These are phyloP conservation scores for Vigna radiata DNA, from an alignment of 306 rosid species.

Conservation along the genomic window DNA sequence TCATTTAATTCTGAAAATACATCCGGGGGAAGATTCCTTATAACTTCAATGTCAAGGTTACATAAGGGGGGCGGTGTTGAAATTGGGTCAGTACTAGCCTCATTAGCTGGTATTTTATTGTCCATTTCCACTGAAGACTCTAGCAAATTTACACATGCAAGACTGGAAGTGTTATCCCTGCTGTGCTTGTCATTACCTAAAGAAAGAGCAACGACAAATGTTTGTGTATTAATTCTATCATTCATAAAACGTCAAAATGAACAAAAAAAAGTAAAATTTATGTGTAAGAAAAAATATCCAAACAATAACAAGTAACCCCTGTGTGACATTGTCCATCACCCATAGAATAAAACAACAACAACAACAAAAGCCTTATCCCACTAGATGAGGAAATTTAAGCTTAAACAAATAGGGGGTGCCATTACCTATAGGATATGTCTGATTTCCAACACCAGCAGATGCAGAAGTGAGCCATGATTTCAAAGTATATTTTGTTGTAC, in stretches of 20 bases:
- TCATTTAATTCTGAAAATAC: conserved; percentile 80
- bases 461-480: conserved; percentile 78
- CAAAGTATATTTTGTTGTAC: conserved; percentile 61
- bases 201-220: conserved; percentile 38
- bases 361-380: background rate
- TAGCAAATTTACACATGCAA: conserved; percentile 42
- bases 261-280: background rate
- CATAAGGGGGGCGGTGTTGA: conserved; percentile 72
- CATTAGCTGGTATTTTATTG: conserved; percentile 46
- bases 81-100: conserved; percentile 50
- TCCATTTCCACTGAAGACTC: conserved; percentile 53
- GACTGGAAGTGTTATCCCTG: conserved; percentile 43
- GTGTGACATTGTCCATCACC: conserved; percentile 44
- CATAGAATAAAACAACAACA: conserved; percentile 28
- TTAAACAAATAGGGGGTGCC: background rate
- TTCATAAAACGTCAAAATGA: conserved; percentile 29
- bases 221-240: conserved; percentile 33
- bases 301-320: conserved; percentile 25
- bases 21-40: conserved; percentile 84
- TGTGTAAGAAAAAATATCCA: background rate
- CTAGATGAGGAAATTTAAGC: conserved; percentile 4
- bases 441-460: conserved; percentile 53
- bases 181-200: conserved; percentile 56
- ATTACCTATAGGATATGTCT: conserved; percentile 49
- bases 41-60: conserved; percentile 82